Evolutionary conservation across 2,329 filamentous ascomycete species (phyloP).

Genomic region (Xylariales sp.): DNA sequence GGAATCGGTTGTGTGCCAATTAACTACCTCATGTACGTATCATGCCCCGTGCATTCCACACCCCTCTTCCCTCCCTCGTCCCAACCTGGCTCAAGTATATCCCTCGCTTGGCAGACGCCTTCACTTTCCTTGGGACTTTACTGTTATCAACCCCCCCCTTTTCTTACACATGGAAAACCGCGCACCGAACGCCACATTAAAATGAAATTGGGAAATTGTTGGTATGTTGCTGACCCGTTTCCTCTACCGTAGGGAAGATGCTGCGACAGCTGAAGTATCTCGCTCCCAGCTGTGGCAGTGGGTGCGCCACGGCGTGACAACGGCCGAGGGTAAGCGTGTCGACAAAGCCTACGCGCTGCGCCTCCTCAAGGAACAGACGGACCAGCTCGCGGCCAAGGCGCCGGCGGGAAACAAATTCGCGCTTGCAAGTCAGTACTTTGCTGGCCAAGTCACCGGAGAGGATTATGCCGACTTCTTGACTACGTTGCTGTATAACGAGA

Average conservation of each 20-base stretch:
- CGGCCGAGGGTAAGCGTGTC: slow-evolving; percentile 88
- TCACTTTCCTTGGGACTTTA: not conserved
- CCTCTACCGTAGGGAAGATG: slow-evolving; percentile 75
- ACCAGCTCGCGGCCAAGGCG: slow-evolving; percentile 78
- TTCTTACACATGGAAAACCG: not conserved
- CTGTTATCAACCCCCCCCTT: not conserved
- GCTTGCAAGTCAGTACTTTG: slow-evolving; percentile 92
- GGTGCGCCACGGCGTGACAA: slow-evolving; percentile 79
- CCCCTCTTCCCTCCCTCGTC: not conserved
- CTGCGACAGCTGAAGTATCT: slow-evolving; percentile 95
- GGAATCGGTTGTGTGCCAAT: slow-evolving; percentile 96
- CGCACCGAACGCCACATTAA: not conserved
- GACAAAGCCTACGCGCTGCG: slow-evolving; percentile 92
- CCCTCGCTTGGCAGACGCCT: slow-evolving; percentile 16
- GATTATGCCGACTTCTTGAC: slow-evolving; percentile 98
- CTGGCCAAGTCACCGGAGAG: slow-evolving; percentile 92
- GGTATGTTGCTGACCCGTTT: slow-evolving; percentile 17
- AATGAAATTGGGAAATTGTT: not conserved
- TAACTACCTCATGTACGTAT: slow-evolving; percentile 86
- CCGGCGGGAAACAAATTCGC: slow-evolving; percentile 91
- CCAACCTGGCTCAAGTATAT: slow-evolving; percentile 9
- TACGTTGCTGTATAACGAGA: slow-evolving; percentile 54
- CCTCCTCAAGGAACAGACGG: slow-evolving; percentile 86
- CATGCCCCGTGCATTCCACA: slow-evolving; percentile 1
- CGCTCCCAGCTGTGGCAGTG: slow-evolving; percentile 97